These are phyloP conservation scores for Aspergillus chevalieri DNA, from an alignment of 2,329 filamentous ascomycete genomes.

Conservation along the genomic window DNA sequence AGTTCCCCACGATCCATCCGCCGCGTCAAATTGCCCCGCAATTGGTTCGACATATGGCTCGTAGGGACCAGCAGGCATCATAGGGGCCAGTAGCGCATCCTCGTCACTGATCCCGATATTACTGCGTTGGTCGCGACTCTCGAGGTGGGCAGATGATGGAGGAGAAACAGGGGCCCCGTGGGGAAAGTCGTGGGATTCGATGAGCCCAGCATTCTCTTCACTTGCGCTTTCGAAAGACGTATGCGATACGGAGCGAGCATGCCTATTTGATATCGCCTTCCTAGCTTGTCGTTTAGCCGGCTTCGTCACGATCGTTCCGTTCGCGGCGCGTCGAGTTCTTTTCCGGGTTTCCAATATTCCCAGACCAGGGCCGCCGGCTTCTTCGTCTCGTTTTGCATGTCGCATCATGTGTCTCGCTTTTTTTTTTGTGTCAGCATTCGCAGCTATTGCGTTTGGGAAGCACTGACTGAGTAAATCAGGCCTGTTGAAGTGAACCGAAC, in stretches of 20 bases:
- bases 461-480: conserved; percentile 52
- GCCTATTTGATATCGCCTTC: background rate
- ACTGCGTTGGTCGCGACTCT: conserved; percentile 11
- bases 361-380: conserved; percentile 44
- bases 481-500: conserved; percentile 56
- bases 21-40: conserved; percentile 29
- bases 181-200: conserved; percentile 2
- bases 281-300: conserved; percentile 9
- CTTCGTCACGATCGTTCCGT: conserved; percentile 44
- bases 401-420: conserved; percentile 53
- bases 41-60: conserved; percentile 29
- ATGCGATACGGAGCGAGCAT: background rate
- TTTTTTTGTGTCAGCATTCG: conserved; percentile 10
- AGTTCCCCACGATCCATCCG: conserved; percentile 24
- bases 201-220: background rate
- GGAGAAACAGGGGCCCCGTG: conserved; percentile 23
- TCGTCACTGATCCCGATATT: conserved; percentile 18
- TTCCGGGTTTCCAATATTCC: conserved; percentile 47
- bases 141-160: conserved; percentile 14
- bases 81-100: conserved; percentile 24
- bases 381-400: conserved; percentile 47
- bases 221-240: background rate
- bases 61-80: conserved; percentile 26
- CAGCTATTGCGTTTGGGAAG: background rate
- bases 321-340: conserved; percentile 42